These are phyloP conservation scores for Auriscalpium orientale DNA, from an alignment of 768 basidiomycete genomes.

Conservation along the genomic window DNA sequence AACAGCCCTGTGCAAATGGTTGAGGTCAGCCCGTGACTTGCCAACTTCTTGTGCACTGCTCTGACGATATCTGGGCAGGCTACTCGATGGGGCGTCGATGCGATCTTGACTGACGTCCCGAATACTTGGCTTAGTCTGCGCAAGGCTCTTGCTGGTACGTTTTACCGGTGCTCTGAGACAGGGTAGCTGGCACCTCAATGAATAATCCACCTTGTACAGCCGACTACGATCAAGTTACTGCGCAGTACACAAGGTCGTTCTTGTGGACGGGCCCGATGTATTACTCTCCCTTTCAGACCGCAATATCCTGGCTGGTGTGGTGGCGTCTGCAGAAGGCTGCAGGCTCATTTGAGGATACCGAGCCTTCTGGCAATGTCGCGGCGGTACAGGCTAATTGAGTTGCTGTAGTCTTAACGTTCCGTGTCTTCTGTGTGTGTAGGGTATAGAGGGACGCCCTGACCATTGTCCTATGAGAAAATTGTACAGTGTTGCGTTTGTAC, in stretches of 20 bases:
- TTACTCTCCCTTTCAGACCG: slow-evolving; percentile 11
- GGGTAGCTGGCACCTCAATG: neutral
- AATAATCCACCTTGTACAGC: neutral
- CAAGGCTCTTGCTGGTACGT: slow-evolving; percentile 19
- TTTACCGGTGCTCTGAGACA: slow-evolving; percentile 6
- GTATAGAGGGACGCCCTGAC: too few relatives aligned
- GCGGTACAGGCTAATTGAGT: too few relatives aligned
- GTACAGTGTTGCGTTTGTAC: too few relatives aligned
- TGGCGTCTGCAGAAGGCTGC: slow-evolving; percentile 10
- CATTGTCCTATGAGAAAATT: too few relatives aligned
- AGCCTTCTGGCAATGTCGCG: neutral
- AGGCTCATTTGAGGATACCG: slow-evolving; percentile 12
- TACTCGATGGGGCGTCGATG: slow-evolving; percentile 43
- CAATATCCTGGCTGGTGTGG: neutral
- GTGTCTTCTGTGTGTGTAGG: too few relatives aligned
- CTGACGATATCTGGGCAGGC: slow-evolving; percentile 35
- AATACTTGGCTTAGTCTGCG: slow-evolving; percentile 33
- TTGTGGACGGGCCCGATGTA: slow-evolving; percentile 14
- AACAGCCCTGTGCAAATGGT: slow-evolving; percentile 86
- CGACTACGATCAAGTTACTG: slow-evolving; percentile 14
- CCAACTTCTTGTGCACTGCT: slow-evolving; percentile 21
- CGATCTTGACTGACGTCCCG: slow-evolving; percentile 39
- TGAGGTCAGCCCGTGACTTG: slow-evolving; percentile 42
- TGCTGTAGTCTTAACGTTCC: too few relatives aligned
- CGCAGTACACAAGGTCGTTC: slow-evolving; percentile 14